A percentile compares a stretch with the other conserved stretches of the same genome.
Conservation (phyloP, 345 rosid species). For the Corymbia maculata region DNA sequence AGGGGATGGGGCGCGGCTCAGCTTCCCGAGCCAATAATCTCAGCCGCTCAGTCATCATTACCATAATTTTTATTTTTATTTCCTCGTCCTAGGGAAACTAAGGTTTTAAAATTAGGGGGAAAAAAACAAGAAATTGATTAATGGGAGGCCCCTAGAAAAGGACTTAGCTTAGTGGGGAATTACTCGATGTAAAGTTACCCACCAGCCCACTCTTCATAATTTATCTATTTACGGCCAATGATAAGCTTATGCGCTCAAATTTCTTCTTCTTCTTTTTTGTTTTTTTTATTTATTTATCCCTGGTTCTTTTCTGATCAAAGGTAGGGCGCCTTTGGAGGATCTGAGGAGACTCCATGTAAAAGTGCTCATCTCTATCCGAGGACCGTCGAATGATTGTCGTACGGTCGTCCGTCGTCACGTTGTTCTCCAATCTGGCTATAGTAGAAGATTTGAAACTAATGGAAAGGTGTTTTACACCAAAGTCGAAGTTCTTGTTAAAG, state of each 20-base stretch:
- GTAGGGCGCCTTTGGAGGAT: background rate
- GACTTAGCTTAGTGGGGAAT: background rate
- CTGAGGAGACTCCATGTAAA: background rate
- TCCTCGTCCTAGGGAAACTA: background rate
- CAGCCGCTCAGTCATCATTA: rapidly evolving
- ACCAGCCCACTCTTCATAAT: background rate
- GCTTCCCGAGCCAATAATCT: background rate
- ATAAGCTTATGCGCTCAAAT: background rate
- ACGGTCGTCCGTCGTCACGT: background rate
- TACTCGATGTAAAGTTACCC: background rate
- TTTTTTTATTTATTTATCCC: background rate
- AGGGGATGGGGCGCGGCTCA: background rate
- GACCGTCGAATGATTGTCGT: background rate
- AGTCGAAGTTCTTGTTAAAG: background rate
- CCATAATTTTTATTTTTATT: background rate
- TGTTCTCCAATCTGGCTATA: background rate
- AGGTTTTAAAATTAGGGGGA: background rate
- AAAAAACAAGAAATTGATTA: background rate
- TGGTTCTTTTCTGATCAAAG: background rate
- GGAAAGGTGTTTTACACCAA: background rate
- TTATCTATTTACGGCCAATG: background rate
- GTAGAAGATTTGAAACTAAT: background rate
- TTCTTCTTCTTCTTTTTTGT: background rate
- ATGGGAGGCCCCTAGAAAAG: background rate
- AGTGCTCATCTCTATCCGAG: background rate